Evolutionary conservation across 2,329 filamentous ascomycete genomes (phyloP).

Genomic region (Penicillium capsulatum): DNA sequence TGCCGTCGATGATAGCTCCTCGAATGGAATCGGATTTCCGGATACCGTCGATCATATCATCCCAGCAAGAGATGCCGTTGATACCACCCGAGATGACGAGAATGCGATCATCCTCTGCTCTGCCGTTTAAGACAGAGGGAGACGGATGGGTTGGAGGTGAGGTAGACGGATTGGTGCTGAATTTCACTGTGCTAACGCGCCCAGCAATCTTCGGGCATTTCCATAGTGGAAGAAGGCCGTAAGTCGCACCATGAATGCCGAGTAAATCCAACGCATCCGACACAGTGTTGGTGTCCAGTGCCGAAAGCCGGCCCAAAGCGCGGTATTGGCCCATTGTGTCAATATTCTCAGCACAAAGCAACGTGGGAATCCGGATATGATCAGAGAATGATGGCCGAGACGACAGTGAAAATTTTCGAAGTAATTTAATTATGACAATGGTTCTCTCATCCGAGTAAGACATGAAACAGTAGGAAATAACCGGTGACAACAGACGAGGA

Average conservation of each 20-base stretch:
- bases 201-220: conserved; percentile 23
- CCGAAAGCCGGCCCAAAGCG: conserved; percentile 13
- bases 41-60: conserved; percentile 22
- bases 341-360: background rate
- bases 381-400: background rate
- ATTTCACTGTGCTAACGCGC: conserved; percentile 21
- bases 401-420: background rate
- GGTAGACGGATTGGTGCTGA: conserved; percentile 11
- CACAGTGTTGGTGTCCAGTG: conserved; percentile 23
- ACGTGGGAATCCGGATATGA: background rate
- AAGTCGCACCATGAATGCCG: conserved; percentile 19
- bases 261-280: conserved; percentile 25
- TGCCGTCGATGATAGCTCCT: conserved; percentile 32
- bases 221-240: conserved; percentile 21
- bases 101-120: conserved; percentile 18
- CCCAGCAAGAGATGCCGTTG: conserved; percentile 23
- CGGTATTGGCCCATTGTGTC: conserved; percentile 7
- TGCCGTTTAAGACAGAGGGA: conserved; percentile 18
- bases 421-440: background rate
- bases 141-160: conserved; percentile 13
- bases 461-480: background rate
- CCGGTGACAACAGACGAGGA: background rate
- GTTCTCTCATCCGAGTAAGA: background rate
- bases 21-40: conserved; percentile 25
- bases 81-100: conserved; percentile 20